Evolutionary conservation across 1,284 basidiomycete genomes (phyloP), one percentile per base, ranked within the genome.

Genomic region (Leccinum ambiguum): DNA sequence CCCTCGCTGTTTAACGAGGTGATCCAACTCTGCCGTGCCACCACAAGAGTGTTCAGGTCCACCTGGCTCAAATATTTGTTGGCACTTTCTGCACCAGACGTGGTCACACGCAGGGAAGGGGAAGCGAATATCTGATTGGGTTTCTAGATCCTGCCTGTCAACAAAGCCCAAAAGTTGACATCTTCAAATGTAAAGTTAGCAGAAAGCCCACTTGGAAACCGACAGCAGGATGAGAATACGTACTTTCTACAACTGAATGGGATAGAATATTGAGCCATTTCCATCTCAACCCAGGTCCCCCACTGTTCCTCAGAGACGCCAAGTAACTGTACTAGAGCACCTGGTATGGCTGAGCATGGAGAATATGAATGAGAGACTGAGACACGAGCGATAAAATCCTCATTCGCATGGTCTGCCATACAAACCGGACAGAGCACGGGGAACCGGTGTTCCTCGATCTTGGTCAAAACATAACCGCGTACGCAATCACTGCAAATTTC

Each of bases 351-450:
- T 86, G 64, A 45, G 60, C n/a, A 54, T 23, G 9, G 41, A 60
- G 6, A 65, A 41, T 48, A 26, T 3, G 11, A 60, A 48, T 64
- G 23, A 48, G 21, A 33, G 11, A 30, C 18, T 6, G 41, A 60
- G 23, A 45, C 26, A 10, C 23, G 13, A 41, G n/a, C 26, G 7
- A 26, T 13, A 30, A 33, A 79, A n/a, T 78, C 76, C 39, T 69
- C 60, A n/a, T 71, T 70, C 43, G 59, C 69, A 57, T 71, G 71
- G 21, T 77, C 73, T 7, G 79, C 76, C 23, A 76, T 71, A 69
- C 88, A 90, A 2, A 78, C 72, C 0, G 89, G 88, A 70, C 88
- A 90, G 7, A 83, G 69, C 14, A 89, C 83, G 0, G 88, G 87
- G 68, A 83, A 89, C 9, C 80, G 79, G 65, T 81, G 81, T 56